Conservation (phyloP, 1,284 basidiomycete genomes). For the Rhodotorula mucilaginosa region DNA sequence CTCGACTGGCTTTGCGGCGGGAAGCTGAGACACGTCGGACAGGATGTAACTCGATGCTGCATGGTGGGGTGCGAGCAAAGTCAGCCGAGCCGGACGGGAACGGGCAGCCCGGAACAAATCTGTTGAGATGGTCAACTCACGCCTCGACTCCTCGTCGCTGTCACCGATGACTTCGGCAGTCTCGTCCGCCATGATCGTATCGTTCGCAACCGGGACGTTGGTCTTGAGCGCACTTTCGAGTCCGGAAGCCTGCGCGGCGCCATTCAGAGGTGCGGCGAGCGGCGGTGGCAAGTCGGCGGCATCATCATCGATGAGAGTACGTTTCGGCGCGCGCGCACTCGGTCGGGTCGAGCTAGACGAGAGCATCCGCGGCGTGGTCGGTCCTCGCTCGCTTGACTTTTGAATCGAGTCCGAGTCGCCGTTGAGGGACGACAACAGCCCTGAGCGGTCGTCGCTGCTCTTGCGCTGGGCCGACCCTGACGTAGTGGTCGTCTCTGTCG, state of each 20-base stretch:
- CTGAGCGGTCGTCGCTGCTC: not conserved
- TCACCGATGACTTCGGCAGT: slow-evolving; percentile 11
- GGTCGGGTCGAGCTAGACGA: too few species aligned
- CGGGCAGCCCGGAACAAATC: too few species aligned
- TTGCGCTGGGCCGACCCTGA: not conserved
- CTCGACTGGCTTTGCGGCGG: not conserved
- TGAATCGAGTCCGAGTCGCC: too few species aligned
- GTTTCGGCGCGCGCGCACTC: too few species aligned
- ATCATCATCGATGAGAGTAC: too few species aligned
- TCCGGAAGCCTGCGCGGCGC: too few species aligned
- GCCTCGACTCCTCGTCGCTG: slow-evolving; percentile 17
- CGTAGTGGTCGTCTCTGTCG: not conserved
- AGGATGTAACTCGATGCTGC: not conserved
- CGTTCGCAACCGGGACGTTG: not conserved
- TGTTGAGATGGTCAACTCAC: not conserved
- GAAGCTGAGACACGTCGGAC: not conserved
- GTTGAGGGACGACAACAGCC: not conserved
- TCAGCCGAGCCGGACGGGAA: too few species aligned
- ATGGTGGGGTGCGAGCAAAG: not conserved
- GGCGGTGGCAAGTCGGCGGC: too few species aligned
- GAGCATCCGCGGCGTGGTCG: too few species aligned
- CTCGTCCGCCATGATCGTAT: not conserved
- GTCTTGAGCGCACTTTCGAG: too few species aligned
- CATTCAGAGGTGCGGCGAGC: too few species aligned
- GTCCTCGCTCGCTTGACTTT: too few species aligned